A percentile compares a stretch with the other conserved stretches of the same genome.
phyloP scores from a whole-genome alignment of 331 rosid species.

The Spiraea crenata region DNA sequence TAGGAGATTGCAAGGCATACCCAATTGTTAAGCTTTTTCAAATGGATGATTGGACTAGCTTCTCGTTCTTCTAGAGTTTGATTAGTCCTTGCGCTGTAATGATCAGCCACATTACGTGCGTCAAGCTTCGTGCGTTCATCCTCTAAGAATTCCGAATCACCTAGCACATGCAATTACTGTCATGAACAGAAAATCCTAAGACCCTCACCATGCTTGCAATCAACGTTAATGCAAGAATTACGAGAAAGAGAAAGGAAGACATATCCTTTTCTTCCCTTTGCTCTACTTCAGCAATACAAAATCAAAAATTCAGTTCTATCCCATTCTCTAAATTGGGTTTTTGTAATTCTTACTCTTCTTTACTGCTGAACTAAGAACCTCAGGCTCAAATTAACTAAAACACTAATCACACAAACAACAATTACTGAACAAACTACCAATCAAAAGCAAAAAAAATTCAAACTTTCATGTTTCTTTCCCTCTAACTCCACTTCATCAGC shows the following conservation, averaged over 20 bases:
- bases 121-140: constrained; percentile 78
- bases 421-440: background rate
- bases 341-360: background rate
- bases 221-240: constrained; percentile 7
- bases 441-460: background rate
- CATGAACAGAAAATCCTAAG: background rate
- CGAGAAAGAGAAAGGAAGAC: background rate
- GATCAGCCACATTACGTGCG: constrained; percentile 94
- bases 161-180: constrained; percentile 34
- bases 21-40: constrained; percentile 97
- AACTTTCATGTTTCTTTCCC: background rate
- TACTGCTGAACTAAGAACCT: background rate
- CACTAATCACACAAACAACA: background rate
- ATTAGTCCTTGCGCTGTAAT: constrained; percentile 95
- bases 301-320: background rate
- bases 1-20: constrained; percentile 31
- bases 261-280: too few relatives aligned
- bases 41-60: constrained; percentile 89
- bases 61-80: constrained; percentile 94
- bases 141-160: constrained; percentile 70
- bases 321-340: constrained; percentile 10
- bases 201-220: background rate
- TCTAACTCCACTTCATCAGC: background rate
- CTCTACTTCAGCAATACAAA: background rate
- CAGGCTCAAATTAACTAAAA: constrained; percentile 1